A percentile compares a stretch with the other conserved stretches of the same genome.
Conservation (phyloP, 2,329 filamentous ascomycete species). For the Aureobasidium sp. region DNA sequence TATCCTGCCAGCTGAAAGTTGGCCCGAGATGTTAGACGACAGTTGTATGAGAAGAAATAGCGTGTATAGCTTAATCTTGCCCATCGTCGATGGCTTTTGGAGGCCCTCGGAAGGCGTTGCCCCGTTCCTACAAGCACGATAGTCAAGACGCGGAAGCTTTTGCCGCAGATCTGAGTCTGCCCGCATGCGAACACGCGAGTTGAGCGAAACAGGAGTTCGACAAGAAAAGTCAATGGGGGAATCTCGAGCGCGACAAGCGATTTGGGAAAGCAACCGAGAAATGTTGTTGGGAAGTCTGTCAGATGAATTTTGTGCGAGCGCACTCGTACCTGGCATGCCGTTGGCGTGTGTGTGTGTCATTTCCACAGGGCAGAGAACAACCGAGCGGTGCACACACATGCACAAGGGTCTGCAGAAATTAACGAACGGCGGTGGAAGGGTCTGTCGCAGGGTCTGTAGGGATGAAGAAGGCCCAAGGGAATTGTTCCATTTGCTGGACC, state of each 20-base stretch:
- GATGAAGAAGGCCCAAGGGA: neutral
- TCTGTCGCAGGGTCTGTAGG: constrained; percentile 8
- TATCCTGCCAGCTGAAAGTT: neutral
- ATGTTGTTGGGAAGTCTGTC: constrained; percentile 3
- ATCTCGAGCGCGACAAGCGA: neutral
- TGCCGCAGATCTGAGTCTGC: constrained; percentile 2
- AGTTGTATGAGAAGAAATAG: neutral
- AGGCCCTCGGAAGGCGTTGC: neutral
- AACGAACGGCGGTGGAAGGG: constrained; percentile 1
- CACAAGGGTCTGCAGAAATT: constrained; percentile 13
- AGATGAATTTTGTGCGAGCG: neutral
- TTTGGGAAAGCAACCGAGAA: neutral
- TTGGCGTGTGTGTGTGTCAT: neutral
- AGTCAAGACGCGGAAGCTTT: neutral
- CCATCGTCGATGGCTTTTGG: neutral
- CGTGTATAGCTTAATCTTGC: constrained; percentile 2
- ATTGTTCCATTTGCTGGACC: neutral
- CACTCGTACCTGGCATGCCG: constrained; percentile 1
- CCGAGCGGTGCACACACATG: constrained; percentile 9
- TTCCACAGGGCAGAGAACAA: constrained; percentile 13
- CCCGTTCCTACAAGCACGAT: neutral
- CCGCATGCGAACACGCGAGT: neutral
- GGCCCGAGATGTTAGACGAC: neutral
- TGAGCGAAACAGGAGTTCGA: neutral
- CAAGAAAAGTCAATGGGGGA: constrained; percentile 1